These are phyloP conservation scores for Hypoxylon cercidicola DNA, from an alignment of 495 filamentous ascomycete genomes.

Conservation along the genomic window DNA sequence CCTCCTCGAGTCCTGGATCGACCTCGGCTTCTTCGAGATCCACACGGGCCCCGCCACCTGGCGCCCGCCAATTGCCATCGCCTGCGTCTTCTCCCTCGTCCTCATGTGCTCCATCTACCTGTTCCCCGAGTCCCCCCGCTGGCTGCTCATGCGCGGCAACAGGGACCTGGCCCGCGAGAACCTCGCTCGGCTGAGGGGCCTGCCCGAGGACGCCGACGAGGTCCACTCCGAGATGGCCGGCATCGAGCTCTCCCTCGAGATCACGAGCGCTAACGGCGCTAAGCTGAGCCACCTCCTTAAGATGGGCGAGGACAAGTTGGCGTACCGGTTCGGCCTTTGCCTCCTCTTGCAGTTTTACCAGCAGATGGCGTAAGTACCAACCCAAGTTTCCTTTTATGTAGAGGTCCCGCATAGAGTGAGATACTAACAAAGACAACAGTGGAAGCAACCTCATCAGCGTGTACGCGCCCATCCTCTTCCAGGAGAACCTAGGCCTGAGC, in stretches of 20 bases:
- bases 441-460: conserved; percentile 71
- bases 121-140: conserved; percentile 59
- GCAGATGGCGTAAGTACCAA: conserved; percentile 55
- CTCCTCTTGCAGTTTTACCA: conserved; percentile 57
- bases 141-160: conserved; percentile 59
- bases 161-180: conserved; percentile 53
- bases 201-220: conserved; percentile 37
- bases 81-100: conserved; percentile 36
- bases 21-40: conserved; percentile 52
- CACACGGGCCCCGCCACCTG: conserved; percentile 32
- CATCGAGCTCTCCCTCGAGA: conserved; percentile 52
- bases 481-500: conserved; percentile 65
- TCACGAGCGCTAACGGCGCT: conserved; percentile 27
- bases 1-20: conserved; percentile 53
- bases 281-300: conserved; percentile 38
- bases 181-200: conserved; percentile 48
- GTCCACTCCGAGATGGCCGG: conserved; percentile 46
- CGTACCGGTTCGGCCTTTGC: conserved; percentile 46
- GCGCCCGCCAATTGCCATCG: conserved; percentile 42
- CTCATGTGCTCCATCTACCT: conserved; percentile 48
- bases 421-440: conserved; percentile 28
- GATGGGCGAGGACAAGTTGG: conserved; percentile 41
- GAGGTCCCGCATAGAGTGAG: neutral
- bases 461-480: conserved; percentile 68
- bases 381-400: no score